Evolutionary conservation across 1,284 basidiomycete genomes (phyloP).

Genomic region (Ustilago crameri): DNA sequence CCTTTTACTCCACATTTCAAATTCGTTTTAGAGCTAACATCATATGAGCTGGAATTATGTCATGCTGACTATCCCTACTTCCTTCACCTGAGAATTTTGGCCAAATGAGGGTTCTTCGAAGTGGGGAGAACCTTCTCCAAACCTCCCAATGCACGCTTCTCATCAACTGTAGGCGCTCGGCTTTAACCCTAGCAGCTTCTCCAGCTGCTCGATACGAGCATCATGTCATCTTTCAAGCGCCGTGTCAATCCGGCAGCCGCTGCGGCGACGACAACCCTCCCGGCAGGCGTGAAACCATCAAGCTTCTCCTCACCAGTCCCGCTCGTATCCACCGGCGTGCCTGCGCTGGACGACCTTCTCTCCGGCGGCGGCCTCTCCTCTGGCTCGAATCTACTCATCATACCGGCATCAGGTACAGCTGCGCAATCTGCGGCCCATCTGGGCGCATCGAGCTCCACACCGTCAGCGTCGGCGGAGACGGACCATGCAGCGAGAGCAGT

Average conservation of each 20-base stretch:
- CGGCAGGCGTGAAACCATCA: constrained; percentile 76
- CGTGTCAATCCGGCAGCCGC: constrained; percentile 68
- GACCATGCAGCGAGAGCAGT: constrained; percentile 43
- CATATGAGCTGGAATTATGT: background rate
- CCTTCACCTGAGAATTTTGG: constrained; percentile 34
- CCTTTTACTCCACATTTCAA: background rate
- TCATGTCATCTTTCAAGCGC: constrained; percentile 82
- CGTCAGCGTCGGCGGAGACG: constrained; percentile 72
- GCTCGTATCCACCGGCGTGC: constrained; percentile 85
- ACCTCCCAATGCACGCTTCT: constrained; percentile 73
- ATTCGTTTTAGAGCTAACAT: background rate
- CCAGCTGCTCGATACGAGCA: background rate
- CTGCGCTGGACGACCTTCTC: constrained; percentile 93
- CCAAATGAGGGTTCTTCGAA: constrained; percentile 3
- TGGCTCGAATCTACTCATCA: constrained; percentile 78
- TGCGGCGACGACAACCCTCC: constrained; percentile 68
- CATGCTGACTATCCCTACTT: background rate
- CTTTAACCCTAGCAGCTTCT: background rate
- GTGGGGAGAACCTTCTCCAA: constrained; percentile 62
- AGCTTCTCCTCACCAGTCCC: constrained; percentile 75
- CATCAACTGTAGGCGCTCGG: background rate
- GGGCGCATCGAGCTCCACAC: constrained; percentile 75
- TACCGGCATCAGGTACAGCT: constrained; percentile 67
- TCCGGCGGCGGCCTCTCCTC: constrained; percentile 87
- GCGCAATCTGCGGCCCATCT: constrained; percentile 44